Percentiles rank a stretch among this genome's conserved stretches.
phyloP scores from a whole-genome alignment of 192 early-diverging fungal species.

The Physocladia obscura region DNA sequence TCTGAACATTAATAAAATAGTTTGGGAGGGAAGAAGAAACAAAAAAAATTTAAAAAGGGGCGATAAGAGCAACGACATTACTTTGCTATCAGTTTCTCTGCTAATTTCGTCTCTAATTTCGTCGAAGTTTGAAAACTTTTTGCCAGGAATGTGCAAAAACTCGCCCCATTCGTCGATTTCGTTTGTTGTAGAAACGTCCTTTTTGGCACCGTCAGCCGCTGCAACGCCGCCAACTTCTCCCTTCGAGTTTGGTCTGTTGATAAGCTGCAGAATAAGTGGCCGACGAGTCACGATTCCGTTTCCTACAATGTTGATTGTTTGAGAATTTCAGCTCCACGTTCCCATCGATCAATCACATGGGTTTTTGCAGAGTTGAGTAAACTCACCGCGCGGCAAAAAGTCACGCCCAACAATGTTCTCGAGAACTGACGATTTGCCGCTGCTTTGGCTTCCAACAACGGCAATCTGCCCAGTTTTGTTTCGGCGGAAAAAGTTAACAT shows the following conservation, averaged over 20 bases:
- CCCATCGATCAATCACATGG: no score
- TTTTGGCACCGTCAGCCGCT: slow-evolving; percentile 20
- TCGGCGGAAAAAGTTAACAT: no score
- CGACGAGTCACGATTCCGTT: slow-evolving; percentile 96
- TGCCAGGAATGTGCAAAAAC: slow-evolving; percentile 95
- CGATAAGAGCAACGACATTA: no score
- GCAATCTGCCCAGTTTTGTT: slow-evolving; percentile 40
- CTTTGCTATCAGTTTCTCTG: slow-evolving; percentile 75
- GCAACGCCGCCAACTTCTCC: slow-evolving; percentile 58
- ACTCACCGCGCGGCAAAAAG: slow-evolving; percentile 89
- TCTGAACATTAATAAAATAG: background rate
- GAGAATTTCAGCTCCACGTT: no score
- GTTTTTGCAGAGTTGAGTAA: no score
- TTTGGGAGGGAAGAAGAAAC: slow-evolving; percentile 6
- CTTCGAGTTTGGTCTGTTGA: slow-evolving; percentile 80
- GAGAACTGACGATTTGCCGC: slow-evolving; percentile 95
- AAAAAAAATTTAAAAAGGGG: background rate
- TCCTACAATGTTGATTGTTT: slow-evolving; percentile 46
- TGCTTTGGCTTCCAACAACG: slow-evolving; percentile 54
- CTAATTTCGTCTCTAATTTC: slow-evolving; percentile 97
- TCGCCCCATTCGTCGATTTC: slow-evolving; percentile 53
- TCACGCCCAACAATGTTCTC: slow-evolving; percentile 98
- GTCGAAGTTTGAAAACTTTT: slow-evolving; percentile 93
- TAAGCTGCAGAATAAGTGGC: slow-evolving; percentile 94
- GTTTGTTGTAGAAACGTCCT: background rate